A percentile compares a stretch with the other conserved stretches of the same genome.
These are phyloP conservation scores for Eimeria falciformis DNA, from an alignment of 169 alveolate species.

Conservation along the genomic window DNA sequence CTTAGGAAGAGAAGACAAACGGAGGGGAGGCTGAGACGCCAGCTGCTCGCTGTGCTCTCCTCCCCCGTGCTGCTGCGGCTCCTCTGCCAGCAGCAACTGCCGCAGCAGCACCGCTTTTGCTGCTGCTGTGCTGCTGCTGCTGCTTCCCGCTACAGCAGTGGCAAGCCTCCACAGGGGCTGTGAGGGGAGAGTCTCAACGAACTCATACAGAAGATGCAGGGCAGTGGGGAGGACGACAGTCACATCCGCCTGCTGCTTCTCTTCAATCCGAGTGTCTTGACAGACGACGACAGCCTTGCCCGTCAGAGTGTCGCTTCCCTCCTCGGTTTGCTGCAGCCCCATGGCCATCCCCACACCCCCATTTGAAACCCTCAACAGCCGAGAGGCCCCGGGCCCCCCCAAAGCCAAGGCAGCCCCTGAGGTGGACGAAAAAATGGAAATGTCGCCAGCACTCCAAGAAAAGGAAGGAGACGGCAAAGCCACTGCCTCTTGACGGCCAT, in stretches of 20 bases:
- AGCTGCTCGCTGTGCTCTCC: neutral
- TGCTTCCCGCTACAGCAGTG: constrained; percentile 15
- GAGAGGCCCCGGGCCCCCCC: neutral
- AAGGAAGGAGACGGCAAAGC: neutral
- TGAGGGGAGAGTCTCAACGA: neutral
- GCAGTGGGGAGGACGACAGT: constrained; percentile 39
- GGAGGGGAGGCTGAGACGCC: neutral
- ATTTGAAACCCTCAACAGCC: constrained; percentile 21
- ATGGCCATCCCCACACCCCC: constrained; percentile 12
- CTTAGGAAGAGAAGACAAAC: neutral
- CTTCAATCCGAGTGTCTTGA: constrained; percentile 54
- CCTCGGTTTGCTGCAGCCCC: neutral
- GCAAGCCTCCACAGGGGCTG: constrained; percentile 50
- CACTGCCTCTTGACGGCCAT: constrained; percentile 28
- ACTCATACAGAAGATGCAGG: constrained; percentile 25
- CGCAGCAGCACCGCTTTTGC: constrained; percentile 64
- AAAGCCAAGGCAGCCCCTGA: neutral
- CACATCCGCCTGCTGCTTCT: constrained; percentile 75
- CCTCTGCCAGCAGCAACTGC: constrained; percentile 39
- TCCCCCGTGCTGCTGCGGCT: constrained; percentile 23
- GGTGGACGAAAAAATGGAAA: neutral
- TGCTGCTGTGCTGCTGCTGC: constrained; percentile 38
- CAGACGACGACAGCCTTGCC: constrained; percentile 46
- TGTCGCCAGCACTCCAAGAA: neutral
- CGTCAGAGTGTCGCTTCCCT: neutral